Conservation (phyloP, 1,139 yeast genomes). For the Suhomyces bribrorum region DNA sequence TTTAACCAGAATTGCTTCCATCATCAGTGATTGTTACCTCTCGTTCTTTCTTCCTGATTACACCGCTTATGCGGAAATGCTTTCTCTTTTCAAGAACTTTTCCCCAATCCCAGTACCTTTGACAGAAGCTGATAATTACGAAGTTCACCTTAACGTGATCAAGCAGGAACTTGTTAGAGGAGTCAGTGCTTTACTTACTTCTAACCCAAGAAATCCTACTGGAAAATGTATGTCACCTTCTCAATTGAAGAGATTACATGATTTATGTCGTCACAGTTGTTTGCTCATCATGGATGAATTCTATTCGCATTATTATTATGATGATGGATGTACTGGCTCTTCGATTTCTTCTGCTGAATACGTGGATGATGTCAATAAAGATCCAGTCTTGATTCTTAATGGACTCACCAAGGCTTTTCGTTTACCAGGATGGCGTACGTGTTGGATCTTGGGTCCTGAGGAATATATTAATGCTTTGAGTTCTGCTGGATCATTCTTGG, state of each 20-base stretch:
- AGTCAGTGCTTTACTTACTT: conserved; percentile 60
- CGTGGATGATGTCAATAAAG: conserved; percentile 59
- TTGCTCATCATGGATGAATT: conserved; percentile 69
- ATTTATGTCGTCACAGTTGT: conserved; percentile 58
- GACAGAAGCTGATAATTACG: conserved; percentile 60
- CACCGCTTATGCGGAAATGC: conserved; percentile 74
- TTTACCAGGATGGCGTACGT: conserved; percentile 70
- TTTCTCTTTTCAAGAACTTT: conserved; percentile 64
- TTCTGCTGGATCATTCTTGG: conserved; percentile 64
- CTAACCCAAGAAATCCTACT: conserved; percentile 70
- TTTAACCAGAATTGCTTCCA: conserved; percentile 65
- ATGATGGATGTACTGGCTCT: conserved; percentile 58
- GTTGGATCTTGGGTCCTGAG: conserved; percentile 71
- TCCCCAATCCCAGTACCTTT: conserved; percentile 70
- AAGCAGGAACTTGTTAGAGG: conserved; percentile 61
- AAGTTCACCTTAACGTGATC: conserved; percentile 57
- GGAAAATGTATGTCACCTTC: conserved; percentile 57
- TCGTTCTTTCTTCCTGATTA: conserved; percentile 69
- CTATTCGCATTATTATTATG: conserved; percentile 64
- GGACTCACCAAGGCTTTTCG: conserved; percentile 68
- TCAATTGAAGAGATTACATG: conserved; percentile 55
- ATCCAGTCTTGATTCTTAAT: conserved; percentile 63
- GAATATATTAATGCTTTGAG: conserved; percentile 59
- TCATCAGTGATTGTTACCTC: conserved; percentile 60
- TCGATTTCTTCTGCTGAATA: conserved; percentile 57